Evolutionary conservation across 2,329 filamentous ascomycete species (phyloP).

Genomic region (Celoporthe dispersa): DNA sequence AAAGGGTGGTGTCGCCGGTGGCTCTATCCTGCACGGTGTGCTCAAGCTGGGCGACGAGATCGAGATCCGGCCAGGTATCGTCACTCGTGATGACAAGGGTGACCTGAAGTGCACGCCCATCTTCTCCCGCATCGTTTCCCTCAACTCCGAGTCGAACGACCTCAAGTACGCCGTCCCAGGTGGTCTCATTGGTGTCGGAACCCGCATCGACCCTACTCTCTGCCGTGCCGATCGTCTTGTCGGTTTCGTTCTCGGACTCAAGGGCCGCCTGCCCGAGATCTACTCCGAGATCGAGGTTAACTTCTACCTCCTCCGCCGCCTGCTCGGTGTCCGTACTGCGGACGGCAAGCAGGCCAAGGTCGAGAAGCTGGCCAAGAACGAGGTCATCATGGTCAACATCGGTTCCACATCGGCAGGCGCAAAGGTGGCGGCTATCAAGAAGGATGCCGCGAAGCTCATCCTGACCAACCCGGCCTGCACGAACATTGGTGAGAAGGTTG

Average conservation of each 20-base stretch:
- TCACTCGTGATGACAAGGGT: conserved; percentile 91
- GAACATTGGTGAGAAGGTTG: conserved; percentile 97
- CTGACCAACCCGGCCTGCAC: conserved; percentile 95
- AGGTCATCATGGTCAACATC: conserved; percentile 99
- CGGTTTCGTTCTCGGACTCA: conserved; percentile 94
- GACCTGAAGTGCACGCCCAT: conserved; percentile 97
- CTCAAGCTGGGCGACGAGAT: conserved; percentile 97
- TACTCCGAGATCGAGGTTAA: conserved; percentile 99
- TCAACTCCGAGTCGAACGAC: conserved; percentile 98
- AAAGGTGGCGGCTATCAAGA: conserved; percentile 96
- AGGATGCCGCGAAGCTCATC: conserved; percentile 93
- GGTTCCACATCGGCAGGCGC: conserved; percentile 96
- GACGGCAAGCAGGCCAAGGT: conserved; percentile 99
- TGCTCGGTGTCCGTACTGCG: conserved; percentile 95
- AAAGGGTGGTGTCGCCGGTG: conserved; percentile 98
- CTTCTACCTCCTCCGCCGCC: conserved; percentile 94
- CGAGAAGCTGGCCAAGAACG: conserved; percentile 96
- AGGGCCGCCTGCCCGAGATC: conserved; percentile 91
- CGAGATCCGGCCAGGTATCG: conserved; percentile 97
- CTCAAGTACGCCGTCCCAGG: conserved; percentile 98
- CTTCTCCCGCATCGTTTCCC: conserved; percentile 89
- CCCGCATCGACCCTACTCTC: conserved; percentile 93
- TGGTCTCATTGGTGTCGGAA: conserved; percentile 97
- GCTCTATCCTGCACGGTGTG: conserved; percentile 93
- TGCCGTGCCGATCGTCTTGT: conserved; percentile 99